phyloP scores from a whole-genome alignment of 202 grass and related monocot species.

The Schoenoplectus tabernaemontani region DNA sequence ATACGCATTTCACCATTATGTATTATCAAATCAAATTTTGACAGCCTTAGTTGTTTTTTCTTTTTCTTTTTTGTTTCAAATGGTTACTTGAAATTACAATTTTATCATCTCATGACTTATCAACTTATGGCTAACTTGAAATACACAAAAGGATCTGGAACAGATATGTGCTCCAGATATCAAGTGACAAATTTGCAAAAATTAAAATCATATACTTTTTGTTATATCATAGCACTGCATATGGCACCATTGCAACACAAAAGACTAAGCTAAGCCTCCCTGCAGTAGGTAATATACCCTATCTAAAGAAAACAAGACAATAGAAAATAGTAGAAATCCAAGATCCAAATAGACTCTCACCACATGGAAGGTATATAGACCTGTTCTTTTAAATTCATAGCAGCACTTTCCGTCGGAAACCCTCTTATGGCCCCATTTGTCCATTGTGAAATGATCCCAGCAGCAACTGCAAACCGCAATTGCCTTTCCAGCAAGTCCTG shows the following conservation, averaged over 20 bases:
- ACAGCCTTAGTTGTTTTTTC: neutral
- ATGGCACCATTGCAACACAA: neutral
- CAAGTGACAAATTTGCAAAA: constrained; percentile 11
- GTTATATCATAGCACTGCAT: neutral
- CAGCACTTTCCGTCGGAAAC: constrained; percentile 84
- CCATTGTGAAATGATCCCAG: constrained; percentile 94
- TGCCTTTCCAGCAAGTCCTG: constrained; percentile 78
- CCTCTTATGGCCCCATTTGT: constrained; percentile 85
- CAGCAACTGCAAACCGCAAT: constrained; percentile 68
- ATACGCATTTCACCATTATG: neutral
- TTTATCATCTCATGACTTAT: neutral
- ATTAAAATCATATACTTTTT: neutral
- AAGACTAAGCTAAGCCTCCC: neutral
- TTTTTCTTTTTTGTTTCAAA: neutral
- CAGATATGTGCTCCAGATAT: neutral
- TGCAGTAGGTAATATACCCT: neutral
- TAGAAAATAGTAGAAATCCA: neutral
- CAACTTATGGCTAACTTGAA: neutral
- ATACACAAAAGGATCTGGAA: neutral
- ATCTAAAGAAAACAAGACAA: neutral
- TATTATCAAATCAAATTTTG: neutral
- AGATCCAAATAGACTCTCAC: constrained; percentile 25
- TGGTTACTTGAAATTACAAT: neutral
- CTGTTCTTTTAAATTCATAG: constrained; percentile 91
- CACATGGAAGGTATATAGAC: constrained; percentile 93